Evolutionary conservation across 495 filamentous ascomycete species (phyloP).

Genomic region (Trichoderma asperelloides): DNA sequence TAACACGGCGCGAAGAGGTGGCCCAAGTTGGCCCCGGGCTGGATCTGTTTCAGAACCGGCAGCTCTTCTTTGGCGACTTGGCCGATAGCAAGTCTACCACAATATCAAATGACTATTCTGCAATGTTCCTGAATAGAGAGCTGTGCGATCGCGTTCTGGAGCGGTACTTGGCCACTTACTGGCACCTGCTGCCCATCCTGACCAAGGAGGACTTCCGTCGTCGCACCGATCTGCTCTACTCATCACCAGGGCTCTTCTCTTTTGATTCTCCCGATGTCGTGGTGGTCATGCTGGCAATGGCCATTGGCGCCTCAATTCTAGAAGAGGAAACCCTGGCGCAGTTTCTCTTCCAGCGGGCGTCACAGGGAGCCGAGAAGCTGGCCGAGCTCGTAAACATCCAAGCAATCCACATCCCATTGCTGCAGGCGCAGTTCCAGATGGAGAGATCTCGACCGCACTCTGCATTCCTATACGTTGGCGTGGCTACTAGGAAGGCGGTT

Average conservation of each 20-base stretch:
- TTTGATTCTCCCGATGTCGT: not conserved
- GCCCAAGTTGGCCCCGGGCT: not conserved
- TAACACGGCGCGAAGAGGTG: not conserved
- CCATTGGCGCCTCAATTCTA: not conserved
- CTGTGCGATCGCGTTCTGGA: not conserved
- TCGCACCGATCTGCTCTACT: not conserved
- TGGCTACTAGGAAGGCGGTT: not conserved
- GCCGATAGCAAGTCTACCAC: not conserved
- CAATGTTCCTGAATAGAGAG: not conserved
- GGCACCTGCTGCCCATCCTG: constrained; percentile 1
- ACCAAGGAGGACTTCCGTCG: constrained; percentile 1
- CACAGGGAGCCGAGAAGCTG: not conserved
- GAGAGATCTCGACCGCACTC: not conserved
- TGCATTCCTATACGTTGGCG: not conserved
- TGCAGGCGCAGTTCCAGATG: not conserved
- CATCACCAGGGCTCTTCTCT: not conserved
- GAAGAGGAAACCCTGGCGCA: not conserved
- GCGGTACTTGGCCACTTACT: not conserved
- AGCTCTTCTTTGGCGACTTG: constrained; percentile 4
- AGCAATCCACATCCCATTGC: not conserved
- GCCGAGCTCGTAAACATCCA: not conserved
- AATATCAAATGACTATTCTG: not conserved
- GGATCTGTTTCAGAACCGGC: not conserved
- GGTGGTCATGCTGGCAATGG: not conserved
- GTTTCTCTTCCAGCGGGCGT: constrained; percentile 1